A percentile compares a stretch with the other conserved stretches of the same genome.
Conservation (phyloP, 2,329 filamentous ascomycete species). For the Diaporthe vexans region DNA sequence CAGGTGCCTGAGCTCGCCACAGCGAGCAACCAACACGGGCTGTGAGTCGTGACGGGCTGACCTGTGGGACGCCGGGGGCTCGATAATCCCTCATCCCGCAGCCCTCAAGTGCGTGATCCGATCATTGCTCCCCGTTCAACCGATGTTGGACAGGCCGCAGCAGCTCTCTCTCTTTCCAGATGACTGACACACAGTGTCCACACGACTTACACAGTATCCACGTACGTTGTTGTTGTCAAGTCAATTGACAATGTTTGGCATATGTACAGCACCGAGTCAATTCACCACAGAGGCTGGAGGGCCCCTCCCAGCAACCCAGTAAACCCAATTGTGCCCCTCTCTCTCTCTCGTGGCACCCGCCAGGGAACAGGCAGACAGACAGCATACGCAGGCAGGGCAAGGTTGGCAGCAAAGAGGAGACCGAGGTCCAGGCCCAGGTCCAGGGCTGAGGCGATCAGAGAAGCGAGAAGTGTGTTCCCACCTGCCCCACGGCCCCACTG, state of each 20-base stretch:
- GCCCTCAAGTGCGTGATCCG: neutral
- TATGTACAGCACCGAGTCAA: constrained; percentile 12
- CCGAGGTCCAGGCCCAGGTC: constrained; percentile 8
- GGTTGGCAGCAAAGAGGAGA: neutral
- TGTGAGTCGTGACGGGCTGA: neutral
- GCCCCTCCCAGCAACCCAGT: neutral
- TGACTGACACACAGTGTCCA: neutral
- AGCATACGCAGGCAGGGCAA: no score
- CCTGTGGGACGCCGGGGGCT: neutral
- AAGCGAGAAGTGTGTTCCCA: neutral
- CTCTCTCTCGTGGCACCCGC: constrained; percentile 5
- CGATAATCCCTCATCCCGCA: neutral
- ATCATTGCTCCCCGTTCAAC: neutral
- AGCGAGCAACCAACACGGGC: neutral
- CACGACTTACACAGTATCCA: neutral
- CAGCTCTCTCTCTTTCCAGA: neutral
- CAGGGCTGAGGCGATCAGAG: constrained; percentile 12
- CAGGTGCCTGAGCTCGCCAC: neutral
- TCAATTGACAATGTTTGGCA: constrained; percentile 1
- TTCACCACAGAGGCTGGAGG: constrained; percentile 9
- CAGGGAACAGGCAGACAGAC: constrained; percentile 5
- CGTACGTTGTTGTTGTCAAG: neutral
- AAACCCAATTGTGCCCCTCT: constrained; percentile 17
- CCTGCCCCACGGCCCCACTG: neutral
- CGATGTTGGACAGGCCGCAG: neutral